These are phyloP conservation scores for Mayamaea pseudoterrestris DNA, from an alignment of 108 stramenopile genomes.

Conservation along the genomic window DNA sequence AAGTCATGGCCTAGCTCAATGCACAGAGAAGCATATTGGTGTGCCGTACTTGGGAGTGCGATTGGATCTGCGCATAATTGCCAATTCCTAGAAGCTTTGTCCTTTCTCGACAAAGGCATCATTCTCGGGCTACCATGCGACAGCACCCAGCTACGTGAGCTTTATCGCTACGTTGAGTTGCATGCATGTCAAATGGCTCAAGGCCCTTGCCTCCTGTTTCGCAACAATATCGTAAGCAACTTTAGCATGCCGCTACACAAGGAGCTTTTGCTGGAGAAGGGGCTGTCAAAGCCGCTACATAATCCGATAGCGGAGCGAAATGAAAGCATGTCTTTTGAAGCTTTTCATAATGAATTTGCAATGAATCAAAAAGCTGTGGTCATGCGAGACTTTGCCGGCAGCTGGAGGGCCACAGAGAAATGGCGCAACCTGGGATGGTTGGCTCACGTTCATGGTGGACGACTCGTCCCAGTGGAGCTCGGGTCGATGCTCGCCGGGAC, in stretches of 20 bases:
- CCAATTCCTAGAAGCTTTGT: conserved; percentile 22
- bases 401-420: conserved; percentile 27
- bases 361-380: conserved; percentile 11
- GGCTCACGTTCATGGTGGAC: conserved; percentile 25
- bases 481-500: conserved; percentile 23
- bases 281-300: conserved; percentile 14
- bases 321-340: conserved; percentile 3
- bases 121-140: conserved; percentile 26
- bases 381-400: conserved; percentile 19
- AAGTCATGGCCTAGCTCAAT: conserved; percentile 16
- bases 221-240: background rate
- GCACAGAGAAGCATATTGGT: conserved; percentile 30
- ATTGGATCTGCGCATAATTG: conserved; percentile 34
- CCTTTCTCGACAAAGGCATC: conserved; percentile 30
- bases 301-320: conserved; percentile 15
- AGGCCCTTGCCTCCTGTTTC: conserved; percentile 7
- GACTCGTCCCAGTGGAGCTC: conserved; percentile 43
- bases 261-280: background rate
- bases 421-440: conserved; percentile 29
- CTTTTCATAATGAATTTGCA: background rate
- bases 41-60: conserved; percentile 24
- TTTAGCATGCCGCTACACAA: background rate
- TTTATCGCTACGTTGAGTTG: conserved; percentile 40
- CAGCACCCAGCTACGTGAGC: background rate
- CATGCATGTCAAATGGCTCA: conserved; percentile 21